Conservation (phyloP, 495 filamentous ascomycete genomes). For the Cryomyces antarcticus region DNA sequence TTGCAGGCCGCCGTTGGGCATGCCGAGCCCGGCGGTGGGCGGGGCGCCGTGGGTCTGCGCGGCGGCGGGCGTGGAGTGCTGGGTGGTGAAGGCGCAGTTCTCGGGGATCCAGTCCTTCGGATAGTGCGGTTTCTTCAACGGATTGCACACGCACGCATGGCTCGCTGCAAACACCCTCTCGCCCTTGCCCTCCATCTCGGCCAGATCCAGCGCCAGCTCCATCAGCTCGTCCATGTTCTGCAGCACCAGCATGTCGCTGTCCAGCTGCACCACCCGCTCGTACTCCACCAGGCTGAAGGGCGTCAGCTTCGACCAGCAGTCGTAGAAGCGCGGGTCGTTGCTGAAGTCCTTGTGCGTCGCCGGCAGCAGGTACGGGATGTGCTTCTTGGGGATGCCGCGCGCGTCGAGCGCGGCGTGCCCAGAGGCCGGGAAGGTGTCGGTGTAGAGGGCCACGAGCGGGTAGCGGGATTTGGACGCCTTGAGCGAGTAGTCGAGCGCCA, state of each 20-base stretch:
- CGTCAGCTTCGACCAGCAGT: constrained; percentile 70
- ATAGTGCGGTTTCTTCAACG: constrained; percentile 53
- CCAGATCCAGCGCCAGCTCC: constrained; percentile 44
- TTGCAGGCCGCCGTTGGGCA: constrained; percentile 54
- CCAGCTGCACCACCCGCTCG: constrained; percentile 55
- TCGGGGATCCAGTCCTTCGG: constrained; percentile 48
- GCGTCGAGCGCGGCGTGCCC: constrained; percentile 42
- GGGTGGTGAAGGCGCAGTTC: constrained; percentile 57
- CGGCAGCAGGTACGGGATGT: constrained; percentile 42
- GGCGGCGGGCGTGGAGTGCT: constrained; percentile 34
- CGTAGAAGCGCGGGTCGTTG: constrained; percentile 56
- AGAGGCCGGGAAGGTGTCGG: constrained; percentile 40
- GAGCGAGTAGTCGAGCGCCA: constrained; percentile 52
- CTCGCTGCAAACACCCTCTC: constrained; percentile 47
- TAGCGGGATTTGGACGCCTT: constrained; percentile 35
- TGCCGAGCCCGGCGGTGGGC: constrained; percentile 33
- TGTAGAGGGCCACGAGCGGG: constrained; percentile 60
- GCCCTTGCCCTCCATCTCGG: constrained; percentile 28
- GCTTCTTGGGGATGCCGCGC: constrained; percentile 40
- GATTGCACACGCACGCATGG: constrained; percentile 72
- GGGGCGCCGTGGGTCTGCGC: constrained; percentile 37
- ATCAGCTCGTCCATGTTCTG: constrained; percentile 77
- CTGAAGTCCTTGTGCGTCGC: constrained; percentile 31
- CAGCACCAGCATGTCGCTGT: constrained; percentile 64
- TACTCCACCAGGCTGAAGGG: constrained; percentile 52